Conservation (phyloP, 768 basidiomycete species). For the Tylopilus cervinicoccineus region DNA sequence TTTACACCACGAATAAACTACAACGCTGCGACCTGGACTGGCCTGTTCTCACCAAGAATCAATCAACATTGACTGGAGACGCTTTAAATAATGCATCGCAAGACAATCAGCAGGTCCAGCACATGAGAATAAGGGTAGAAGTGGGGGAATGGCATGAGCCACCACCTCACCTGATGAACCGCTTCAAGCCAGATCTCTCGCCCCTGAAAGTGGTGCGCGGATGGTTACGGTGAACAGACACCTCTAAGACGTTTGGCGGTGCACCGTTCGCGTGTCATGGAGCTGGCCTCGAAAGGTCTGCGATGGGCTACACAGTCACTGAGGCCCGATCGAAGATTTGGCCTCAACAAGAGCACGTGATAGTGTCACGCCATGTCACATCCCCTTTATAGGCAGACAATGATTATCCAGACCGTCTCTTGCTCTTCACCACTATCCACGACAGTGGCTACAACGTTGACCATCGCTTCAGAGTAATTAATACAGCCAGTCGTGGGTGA, state of each 20-base stretch:
- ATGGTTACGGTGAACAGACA: too few relatives aligned
- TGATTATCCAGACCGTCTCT: neutral
- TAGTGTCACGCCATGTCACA: conserved; percentile 3
- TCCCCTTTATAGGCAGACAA: conserved; percentile 11
- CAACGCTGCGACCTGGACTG: too few relatives aligned
- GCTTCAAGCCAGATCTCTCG: too few relatives aligned
- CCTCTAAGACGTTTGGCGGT: neutral
- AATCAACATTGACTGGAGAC: too few relatives aligned
- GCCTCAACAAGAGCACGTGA: conserved; percentile 11
- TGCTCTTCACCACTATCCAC: conserved; percentile 9
- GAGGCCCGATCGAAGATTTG: neutral
- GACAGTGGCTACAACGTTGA: neutral
- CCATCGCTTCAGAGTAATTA: neutral
- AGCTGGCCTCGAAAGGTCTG: too few relatives aligned
- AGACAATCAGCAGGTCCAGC: neutral
- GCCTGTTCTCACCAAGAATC: too few relatives aligned
- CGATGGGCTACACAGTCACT: too few relatives aligned
- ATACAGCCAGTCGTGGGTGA: conserved; percentile 6
- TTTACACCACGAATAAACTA: neutral
- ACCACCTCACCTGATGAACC: neutral
- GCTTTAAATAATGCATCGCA: neutral
- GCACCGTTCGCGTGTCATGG: too few relatives aligned
- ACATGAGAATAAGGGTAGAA: neutral
- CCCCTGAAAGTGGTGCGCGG: too few relatives aligned
- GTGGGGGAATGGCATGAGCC: neutral